Percentiles rank a stretch among this genome's conserved stretches.
These are phyloP conservation scores for Fusarium sp. DNA, from an alignment of 2,329 filamentous ascomycete species.

Conservation along the genomic window DNA sequence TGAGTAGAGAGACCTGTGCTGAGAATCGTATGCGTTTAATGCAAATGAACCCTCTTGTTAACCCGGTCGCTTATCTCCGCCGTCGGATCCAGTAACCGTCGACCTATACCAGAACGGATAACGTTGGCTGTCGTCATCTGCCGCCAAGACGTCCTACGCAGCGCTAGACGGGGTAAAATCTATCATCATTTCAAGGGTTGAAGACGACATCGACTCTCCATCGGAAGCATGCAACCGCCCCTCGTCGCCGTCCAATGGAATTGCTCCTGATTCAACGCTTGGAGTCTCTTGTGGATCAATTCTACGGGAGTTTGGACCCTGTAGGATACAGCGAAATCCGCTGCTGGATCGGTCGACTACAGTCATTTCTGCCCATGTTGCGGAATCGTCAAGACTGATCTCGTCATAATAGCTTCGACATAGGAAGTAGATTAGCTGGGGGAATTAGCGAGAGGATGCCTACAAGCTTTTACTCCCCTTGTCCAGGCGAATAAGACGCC, in stretches of 20 bases:
- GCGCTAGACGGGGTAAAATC: neutral
- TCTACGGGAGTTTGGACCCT: constrained; percentile 2
- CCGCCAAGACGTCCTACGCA: neutral
- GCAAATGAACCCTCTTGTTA: neutral
- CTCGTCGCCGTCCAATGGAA: constrained; percentile 1
- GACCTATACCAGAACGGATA: constrained; percentile 16
- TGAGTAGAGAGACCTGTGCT: neutral
- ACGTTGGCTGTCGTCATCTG: constrained; percentile 1
- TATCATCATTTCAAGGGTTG: constrained; percentile 31
- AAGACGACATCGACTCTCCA: constrained; percentile 2
- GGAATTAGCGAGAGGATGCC: neutral
- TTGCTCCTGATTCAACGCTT: neutral
- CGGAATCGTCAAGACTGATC: constrained; percentile 1
- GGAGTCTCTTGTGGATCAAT: neutral
- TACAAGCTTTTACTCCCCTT: neutral
- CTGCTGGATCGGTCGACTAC: neutral
- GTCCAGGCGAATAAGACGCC: neutral
- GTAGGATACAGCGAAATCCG: neutral
- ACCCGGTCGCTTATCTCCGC: constrained; percentile 7
- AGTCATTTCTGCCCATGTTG: constrained; percentile 4
- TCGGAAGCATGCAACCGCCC: constrained; percentile 15
- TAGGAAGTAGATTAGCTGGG: neutral
- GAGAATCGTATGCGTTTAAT: neutral
- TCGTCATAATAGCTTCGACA: constrained; percentile 22
- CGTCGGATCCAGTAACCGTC: constrained; percentile 15